Conservation (phyloP, 352 stramenopile species). For the Halophytophthora polymorphica region DNA sequence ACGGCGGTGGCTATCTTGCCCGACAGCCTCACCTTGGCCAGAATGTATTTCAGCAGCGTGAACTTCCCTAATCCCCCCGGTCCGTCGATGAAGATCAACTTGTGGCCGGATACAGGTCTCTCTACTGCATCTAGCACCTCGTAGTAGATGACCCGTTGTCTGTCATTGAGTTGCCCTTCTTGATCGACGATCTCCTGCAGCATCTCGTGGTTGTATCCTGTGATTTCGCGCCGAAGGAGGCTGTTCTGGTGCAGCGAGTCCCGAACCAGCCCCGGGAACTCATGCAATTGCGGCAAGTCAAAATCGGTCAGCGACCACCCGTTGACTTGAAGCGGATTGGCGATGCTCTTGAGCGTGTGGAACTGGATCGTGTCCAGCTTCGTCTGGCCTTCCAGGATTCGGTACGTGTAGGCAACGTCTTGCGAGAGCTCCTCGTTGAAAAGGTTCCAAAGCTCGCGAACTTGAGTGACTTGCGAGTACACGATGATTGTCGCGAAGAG, state of each 20-base stretch:
- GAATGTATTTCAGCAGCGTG: constrained; percentile 18
- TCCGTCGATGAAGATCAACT: constrained; percentile 30
- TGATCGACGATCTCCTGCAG: too few relatives aligned
- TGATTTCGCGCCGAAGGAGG: constrained; percentile 1
- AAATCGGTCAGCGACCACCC: constrained; percentile 7
- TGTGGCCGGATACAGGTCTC: neutral
- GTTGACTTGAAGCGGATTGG: constrained; percentile 1
- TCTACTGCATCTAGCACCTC: constrained; percentile 10
- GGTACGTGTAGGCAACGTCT: constrained; percentile 5
- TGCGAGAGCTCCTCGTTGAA: constrained; percentile 14
- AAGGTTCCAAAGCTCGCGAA: constrained; percentile 10
- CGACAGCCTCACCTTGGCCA: constrained; percentile 16
- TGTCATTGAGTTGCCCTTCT: constrained; percentile 1
- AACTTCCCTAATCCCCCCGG: constrained; percentile 36
- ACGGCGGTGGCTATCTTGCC: constrained; percentile 21
- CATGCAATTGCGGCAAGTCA: constrained; percentile 6
- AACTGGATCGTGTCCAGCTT: constrained; percentile 12
- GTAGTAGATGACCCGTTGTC: constrained; percentile 16
- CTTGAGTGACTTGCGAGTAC: too few relatives aligned
- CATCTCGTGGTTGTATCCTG: constrained; percentile 3
- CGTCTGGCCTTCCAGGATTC: neutral
- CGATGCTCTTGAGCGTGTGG: constrained; percentile 10
- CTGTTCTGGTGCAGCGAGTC: constrained; percentile 5
- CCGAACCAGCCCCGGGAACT: constrained; percentile 1
- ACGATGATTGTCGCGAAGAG: constrained; percentile 25